Evolutionary conservation across 805 yeast species (phyloP).

Genomic region (Osmozyma mogii): DNA sequence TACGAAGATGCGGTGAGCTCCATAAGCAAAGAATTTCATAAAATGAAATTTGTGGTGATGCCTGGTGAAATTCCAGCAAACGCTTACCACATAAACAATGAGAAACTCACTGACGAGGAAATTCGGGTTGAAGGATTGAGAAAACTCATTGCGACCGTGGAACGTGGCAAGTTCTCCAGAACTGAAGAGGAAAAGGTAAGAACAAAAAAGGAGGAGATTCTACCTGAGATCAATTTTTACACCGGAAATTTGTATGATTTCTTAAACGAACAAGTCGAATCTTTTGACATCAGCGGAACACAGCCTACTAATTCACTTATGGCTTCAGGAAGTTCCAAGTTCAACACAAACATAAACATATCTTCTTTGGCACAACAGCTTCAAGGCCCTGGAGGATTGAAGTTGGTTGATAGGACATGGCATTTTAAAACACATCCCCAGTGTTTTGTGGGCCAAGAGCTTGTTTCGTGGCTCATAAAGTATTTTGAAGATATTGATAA

Average conservation of each 20-base stretch:
- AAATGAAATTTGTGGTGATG: constrained; percentile 76
- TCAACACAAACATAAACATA: constrained; percentile 44
- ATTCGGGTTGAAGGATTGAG: constrained; percentile 87
- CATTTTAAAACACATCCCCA: constrained; percentile 72
- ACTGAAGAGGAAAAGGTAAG: constrained; percentile 18
- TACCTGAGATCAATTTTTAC: constrained; percentile 76
- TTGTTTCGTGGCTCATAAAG: constrained; percentile 79
- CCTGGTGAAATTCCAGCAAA: constrained; percentile 67
- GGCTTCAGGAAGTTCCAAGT: constrained; percentile 29
- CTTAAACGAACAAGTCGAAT: constrained; percentile 41
- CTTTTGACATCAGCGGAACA: constrained; percentile 29
- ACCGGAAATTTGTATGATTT: constrained; percentile 77
- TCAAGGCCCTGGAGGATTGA: constrained; percentile 56
- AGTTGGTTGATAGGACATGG: constrained; percentile 78
- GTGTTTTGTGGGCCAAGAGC: constrained; percentile 78
- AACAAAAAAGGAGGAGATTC: constrained; percentile 36
- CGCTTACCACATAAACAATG: constrained; percentile 43
- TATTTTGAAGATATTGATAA: constrained; percentile 72
- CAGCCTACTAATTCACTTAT: constrained; percentile 22
- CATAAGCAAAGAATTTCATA: constrained; percentile 45
- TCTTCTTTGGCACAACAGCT: constrained; percentile 53
- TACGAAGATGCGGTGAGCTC: constrained; percentile 65
- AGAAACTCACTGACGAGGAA: constrained; percentile 72
- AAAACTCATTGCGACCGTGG: constrained; percentile 54
- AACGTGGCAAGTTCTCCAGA: constrained; percentile 42